Evolutionary conservation across 768 basidiomycete species (phyloP).

Genomic region (Nidularia sp.): DNA sequence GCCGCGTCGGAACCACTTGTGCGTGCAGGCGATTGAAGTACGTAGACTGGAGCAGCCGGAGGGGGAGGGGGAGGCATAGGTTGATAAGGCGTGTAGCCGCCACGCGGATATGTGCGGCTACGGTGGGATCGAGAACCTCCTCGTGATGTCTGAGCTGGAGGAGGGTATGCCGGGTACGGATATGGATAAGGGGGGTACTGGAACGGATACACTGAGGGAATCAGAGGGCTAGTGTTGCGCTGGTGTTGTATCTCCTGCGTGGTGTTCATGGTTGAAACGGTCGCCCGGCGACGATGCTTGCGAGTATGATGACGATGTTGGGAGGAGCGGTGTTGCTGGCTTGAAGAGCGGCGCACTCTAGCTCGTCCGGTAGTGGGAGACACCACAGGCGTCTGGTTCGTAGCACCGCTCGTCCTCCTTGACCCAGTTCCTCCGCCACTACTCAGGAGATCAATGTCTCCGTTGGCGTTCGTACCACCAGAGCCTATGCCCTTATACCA

Average conservation of each 20-base stretch:
- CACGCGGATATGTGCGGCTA: not conserved
- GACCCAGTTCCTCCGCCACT: not conserved
- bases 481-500: not conserved
- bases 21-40: not conserved
- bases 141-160: not conserved
- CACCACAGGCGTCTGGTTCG: not conserved
- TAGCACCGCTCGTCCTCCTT: not conserved
- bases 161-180: not conserved
- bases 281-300: not conserved
- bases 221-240: not conserved
- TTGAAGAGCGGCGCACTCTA: not conserved
- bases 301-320: not conserved
- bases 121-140: not conserved
- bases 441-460: not conserved
- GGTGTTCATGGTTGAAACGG: not conserved
- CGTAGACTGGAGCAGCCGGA: not conserved
- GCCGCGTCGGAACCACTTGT: not conserved
- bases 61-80: not conserved
- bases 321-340: not conserved
- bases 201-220: not conserved
- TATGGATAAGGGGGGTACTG: not conserved
- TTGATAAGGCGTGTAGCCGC: not conserved
- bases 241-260: not conserved
- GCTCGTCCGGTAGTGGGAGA: not conserved
- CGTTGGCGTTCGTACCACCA: not conserved